These are phyloP conservation scores for Symbiodinium natans DNA, from an alignment of 73 alveolate genomes.

Conservation along the genomic window DNA sequence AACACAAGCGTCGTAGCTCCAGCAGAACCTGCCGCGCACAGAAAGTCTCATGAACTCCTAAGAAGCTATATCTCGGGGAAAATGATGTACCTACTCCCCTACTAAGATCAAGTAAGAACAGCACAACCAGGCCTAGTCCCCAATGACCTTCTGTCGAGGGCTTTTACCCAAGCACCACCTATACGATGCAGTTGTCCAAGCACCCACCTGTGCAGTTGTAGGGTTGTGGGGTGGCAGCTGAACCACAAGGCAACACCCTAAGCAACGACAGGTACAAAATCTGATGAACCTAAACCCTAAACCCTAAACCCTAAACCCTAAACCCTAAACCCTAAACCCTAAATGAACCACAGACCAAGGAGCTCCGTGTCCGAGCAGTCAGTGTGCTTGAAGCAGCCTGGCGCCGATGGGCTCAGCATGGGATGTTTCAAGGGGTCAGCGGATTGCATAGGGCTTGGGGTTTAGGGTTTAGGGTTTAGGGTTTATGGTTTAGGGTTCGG, in stretches of 20 bases:
- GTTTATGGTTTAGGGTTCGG: neutral
- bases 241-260: too few relatives aligned
- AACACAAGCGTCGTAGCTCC: constrained; percentile 44
- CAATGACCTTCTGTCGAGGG: too few relatives aligned
- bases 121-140: too few relatives aligned
- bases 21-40: constrained; percentile 60
- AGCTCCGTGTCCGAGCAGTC: neutral
- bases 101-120: too few relatives aligned
- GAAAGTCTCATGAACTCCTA: too few relatives aligned
- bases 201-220: too few relatives aligned
- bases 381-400: constrained; percentile 60
- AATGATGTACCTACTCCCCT: too few relatives aligned
- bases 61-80: too few relatives aligned
- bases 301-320: neutral
- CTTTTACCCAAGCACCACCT: too few relatives aligned
- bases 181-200: too few relatives aligned
- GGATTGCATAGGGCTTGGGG: neutral
- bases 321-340: neutral
- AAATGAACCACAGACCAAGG: neutral
- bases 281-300: neutral
- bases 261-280: too few relatives aligned
- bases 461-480: neutral
- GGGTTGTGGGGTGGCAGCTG: too few relatives aligned
- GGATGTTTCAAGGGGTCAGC: neutral
- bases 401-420: neutral